phyloP scores from a whole-genome alignment of 495 filamentous ascomycete genomes.

The Penicillium macrosclerotiorum region DNA sequence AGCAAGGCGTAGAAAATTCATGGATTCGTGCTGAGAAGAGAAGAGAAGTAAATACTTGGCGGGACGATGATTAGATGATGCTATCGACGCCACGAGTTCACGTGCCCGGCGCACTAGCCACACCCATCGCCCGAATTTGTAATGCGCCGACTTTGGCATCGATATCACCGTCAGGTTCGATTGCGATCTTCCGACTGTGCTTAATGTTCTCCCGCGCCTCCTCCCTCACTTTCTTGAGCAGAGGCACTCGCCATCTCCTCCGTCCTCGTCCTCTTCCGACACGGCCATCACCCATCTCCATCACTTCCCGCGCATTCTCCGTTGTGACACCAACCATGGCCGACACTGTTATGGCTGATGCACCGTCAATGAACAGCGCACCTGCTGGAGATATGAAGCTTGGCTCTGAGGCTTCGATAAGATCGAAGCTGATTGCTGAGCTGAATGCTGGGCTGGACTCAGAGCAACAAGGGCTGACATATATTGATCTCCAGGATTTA shows the following conservation, averaged over 20 bases:
- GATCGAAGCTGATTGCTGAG: conserved; percentile 67
- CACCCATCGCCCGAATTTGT: conserved; percentile 9
- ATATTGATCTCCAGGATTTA: too few species aligned
- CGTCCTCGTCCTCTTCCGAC: conserved; percentile 21
- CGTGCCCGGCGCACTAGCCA: conserved; percentile 14
- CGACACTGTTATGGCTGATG: conserved; percentile 65
- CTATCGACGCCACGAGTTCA: conserved; percentile 2
- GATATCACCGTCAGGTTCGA: not conserved
- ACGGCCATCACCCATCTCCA: conserved; percentile 32
- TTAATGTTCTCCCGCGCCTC: conserved; percentile 46
- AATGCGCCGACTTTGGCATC: conserved; percentile 8
- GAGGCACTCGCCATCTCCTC: conserved; percentile 46
- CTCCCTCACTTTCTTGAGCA: conserved; percentile 36
- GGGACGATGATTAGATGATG: not conserved
- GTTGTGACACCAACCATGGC: conserved; percentile 46
- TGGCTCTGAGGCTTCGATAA: too few species aligned
- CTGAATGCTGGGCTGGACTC: too few species aligned
- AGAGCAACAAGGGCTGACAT: too few species aligned
- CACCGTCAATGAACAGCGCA: too few species aligned
- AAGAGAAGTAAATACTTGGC: conserved; percentile 1
- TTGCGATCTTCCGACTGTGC: conserved; percentile 7
- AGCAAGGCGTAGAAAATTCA: conserved; percentile 23
- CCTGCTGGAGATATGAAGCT: too few species aligned
- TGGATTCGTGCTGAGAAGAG: conserved; percentile 9
- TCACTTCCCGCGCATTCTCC: conserved; percentile 40